A percentile compares a stretch with the other conserved stretches of the same genome.
These are phyloP conservation scores for Musa beccarii DNA, from an alignment of 176 grass and related monocot genomes.

Conservation along the genomic window DNA sequence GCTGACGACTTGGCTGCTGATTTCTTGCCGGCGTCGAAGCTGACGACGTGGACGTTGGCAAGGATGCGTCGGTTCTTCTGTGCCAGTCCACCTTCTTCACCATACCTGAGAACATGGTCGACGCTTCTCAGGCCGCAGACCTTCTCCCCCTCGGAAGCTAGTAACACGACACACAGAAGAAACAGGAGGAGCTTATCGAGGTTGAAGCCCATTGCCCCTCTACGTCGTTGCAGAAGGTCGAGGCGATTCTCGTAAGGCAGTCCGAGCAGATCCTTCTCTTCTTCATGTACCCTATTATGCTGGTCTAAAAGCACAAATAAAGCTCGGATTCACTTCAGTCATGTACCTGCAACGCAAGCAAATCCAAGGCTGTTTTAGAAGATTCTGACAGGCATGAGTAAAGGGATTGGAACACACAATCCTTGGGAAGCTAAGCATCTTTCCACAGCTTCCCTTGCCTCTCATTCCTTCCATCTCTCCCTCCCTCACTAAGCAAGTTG, in stretches of 20 bases:
- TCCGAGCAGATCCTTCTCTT: background rate
- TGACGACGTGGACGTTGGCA: background rate
- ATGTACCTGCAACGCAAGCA: constrained; percentile 3
- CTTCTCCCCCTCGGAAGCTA: background rate
- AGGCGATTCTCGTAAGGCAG: background rate
- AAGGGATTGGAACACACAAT: constrained; percentile 15
- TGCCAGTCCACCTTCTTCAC: background rate
- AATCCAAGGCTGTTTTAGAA: constrained; percentile 21
- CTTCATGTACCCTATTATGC: background rate
- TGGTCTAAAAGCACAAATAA: constrained; percentile 6
- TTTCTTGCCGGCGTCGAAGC: background rate
- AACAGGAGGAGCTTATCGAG: background rate
- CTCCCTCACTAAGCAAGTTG: background rate
- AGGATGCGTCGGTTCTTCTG: background rate
- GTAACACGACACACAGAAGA: background rate
- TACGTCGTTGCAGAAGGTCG: background rate
- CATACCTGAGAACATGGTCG: background rate
- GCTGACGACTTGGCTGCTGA: background rate
- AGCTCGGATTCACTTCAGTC: constrained; percentile 2
- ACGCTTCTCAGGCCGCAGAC: background rate
- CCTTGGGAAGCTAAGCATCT: constrained; percentile 14
- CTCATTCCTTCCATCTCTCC: background rate
- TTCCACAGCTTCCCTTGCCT: constrained; percentile 7
- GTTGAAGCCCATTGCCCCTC: background rate
- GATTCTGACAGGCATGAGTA: constrained; percentile 14